These are phyloP conservation scores for Hermanozyma aechmeae DNA, from an alignment of 805 yeast species.

Conservation along the genomic window DNA sequence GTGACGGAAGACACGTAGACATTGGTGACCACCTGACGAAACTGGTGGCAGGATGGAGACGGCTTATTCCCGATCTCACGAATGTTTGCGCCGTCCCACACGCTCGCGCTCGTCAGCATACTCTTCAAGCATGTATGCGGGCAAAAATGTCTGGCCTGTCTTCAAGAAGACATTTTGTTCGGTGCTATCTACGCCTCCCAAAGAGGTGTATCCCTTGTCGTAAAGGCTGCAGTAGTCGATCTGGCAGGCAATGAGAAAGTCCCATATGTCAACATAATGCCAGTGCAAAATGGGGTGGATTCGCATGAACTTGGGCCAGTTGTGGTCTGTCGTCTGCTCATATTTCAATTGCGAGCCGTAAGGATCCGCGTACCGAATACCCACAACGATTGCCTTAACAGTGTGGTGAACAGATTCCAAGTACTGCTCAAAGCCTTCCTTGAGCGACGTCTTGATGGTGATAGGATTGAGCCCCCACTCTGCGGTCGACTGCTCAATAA, in stretches of 20 bases:
- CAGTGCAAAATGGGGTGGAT: constrained; percentile 86
- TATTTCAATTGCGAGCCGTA: constrained; percentile 50
- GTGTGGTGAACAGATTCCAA: constrained; percentile 37
- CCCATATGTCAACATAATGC: constrained; percentile 82
- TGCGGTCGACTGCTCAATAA: constrained; percentile 46
- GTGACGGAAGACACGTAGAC: too few species aligned
- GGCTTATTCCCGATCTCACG: too few species aligned
- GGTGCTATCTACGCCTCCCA: constrained; percentile 75
- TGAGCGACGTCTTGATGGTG: constrained; percentile 41
- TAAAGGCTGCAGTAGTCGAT: constrained; percentile 69
- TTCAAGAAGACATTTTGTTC: constrained; percentile 53
- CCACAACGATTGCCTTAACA: constrained; percentile 74
- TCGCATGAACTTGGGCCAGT: constrained; percentile 85
- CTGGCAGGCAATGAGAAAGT: constrained; percentile 51
- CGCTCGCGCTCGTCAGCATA: constrained; percentile 52
- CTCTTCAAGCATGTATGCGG: constrained; percentile 53
- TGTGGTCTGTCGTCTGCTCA: constrained; percentile 72
- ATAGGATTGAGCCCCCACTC: constrained; percentile 47
- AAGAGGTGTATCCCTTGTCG: constrained; percentile 78
- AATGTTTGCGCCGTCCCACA: too few species aligned
- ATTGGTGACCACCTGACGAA: too few species aligned
- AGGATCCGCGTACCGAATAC: constrained; percentile 85
- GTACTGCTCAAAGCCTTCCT: constrained; percentile 61
- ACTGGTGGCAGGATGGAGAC: too few species aligned
- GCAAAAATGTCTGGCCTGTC: constrained; percentile 23